Percentiles rank a stretch among this genome's conserved stretches.
These are phyloP conservation scores for Xerocomellus intermedius DNA, from an alignment of 768 basidiomycete species.

Conservation along the genomic window DNA sequence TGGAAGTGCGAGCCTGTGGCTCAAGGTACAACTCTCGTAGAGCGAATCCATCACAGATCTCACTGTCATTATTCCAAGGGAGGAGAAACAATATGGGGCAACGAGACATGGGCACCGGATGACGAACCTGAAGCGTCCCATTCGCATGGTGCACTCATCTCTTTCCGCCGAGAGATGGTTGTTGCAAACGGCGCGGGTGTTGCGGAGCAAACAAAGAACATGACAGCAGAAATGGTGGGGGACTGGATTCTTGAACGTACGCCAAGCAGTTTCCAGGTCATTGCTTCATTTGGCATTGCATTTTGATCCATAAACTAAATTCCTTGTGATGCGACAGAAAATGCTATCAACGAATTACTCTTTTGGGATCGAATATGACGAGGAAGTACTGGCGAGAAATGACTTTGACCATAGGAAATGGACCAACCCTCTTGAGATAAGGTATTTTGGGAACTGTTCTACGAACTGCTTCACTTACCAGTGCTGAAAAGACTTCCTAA, in stretches of 20 bases:
- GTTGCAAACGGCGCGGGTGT: constrained; percentile 2
- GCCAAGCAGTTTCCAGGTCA: constrained; percentile 75
- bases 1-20: constrained; percentile 91
- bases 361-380: constrained; percentile 81
- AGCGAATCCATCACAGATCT: background rate
- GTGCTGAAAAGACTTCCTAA: constrained; percentile 60
- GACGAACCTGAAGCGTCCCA: constrained; percentile 53
- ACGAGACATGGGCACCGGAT: constrained; percentile 73
- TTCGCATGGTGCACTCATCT: constrained; percentile 80
- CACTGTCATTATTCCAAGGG: constrained; percentile 45
- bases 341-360: constrained; percentile 88
- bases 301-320: background rate
- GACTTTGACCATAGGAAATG: constrained; percentile 79
- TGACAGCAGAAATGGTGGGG: constrained; percentile 75
- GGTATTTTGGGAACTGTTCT: constrained; percentile 37
- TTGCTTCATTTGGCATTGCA: constrained; percentile 1
- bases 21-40: constrained; percentile 59
- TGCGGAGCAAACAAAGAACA: constrained; percentile 45
- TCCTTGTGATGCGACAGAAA: constrained; percentile 37
- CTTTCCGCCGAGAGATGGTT: constrained; percentile 54
- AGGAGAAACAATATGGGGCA: constrained; percentile 83
- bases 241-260: constrained; percentile 83
- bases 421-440: constrained; percentile 86
- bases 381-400: constrained; percentile 59
- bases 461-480: background rate